These are phyloP conservation scores for Plasmodium vivax DNA, from an alignment of 169 alveolate genomes.

Conservation along the genomic window DNA sequence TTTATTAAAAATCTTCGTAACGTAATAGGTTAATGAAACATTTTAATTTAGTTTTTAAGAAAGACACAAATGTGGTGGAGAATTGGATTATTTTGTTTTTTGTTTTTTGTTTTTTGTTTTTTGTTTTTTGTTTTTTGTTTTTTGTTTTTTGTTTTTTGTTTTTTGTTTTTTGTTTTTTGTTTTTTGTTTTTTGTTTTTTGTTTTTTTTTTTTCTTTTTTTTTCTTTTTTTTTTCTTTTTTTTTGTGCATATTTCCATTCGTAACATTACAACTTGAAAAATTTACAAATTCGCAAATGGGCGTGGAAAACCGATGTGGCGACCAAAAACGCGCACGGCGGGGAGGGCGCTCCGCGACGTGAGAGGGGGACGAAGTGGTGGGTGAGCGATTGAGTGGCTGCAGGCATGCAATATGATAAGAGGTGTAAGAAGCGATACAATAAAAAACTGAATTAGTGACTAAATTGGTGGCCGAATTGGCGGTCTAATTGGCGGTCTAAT, in stretches of 20 bases:
- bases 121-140: neutral
- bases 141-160: neutral
- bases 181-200: neutral
- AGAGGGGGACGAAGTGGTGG: neutral
- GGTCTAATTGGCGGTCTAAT: neutral
- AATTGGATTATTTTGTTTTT: neutral
- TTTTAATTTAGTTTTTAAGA: neutral
- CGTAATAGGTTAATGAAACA: neutral
- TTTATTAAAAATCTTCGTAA: neutral
- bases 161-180: neutral
- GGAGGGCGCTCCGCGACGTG: neutral
- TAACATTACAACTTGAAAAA: neutral
- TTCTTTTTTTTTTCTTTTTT: neutral
- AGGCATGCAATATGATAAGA: neutral
- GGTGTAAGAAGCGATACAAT: neutral
- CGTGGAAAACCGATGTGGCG: neutral
- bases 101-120: neutral
- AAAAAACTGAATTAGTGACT: neutral
- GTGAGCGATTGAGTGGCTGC: neutral
- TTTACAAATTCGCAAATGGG: neutral
- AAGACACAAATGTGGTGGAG: neutral
- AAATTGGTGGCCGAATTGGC: neutral
- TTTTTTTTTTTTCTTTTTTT: neutral
- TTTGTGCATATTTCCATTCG: neutral
- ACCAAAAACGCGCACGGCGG: neutral